Base-by-base conservation (phyloP, 2,329 filamentous ascomycete genomes). In the Penicillium expansum region DNA sequence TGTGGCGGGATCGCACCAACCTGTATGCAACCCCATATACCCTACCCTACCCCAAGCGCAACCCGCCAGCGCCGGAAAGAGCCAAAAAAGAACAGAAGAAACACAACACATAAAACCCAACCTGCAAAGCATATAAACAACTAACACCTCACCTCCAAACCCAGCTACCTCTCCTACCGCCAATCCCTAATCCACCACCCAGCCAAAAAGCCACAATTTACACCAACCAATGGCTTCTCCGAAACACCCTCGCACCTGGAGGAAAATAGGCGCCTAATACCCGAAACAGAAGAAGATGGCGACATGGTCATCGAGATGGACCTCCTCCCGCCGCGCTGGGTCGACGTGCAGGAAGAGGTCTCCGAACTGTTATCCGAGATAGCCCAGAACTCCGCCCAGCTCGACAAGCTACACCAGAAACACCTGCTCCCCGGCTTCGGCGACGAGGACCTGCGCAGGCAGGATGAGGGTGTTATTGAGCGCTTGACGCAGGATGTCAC, bases 1-100 rank as follows among this genome's bases (percentile, higher is more conserved):
- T 96, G 91, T 99, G 92, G 92, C 91, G 94, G 82, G 94, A 99
- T 83, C 89, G 94, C 79, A 99, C 94, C 68, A 99, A 97, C 75
- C 89, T 99, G 92, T 97, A 86, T 68, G 85, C 48, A 58, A 38
- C 59, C 61, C 54, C 39, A 44, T 48, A 11, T 47, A 24, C 20
- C 44, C 30, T 33, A 32, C 50, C 33, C 41, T 38, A 42, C 35
- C 30, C 33, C 18, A 48, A 16, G 27, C 51, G 24, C 42, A 53
- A 47, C 16, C 38, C 35, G 18, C 39, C 51, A 53, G 22, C 43
- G 33, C 51, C 48, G 27, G 29, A 30, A 42, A 24, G 20, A 42
- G 37, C n/a, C 20, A 14, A 18, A 29, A 32, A 24, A 13, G 8
- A 29, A 30, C n/a, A 39, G n/a, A 48, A 30, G 32, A 38, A 13